These are phyloP conservation scores for Lachnellula cervina DNA, from an alignment of 2,329 filamentous ascomycete genomes.

Conservation along the genomic window DNA sequence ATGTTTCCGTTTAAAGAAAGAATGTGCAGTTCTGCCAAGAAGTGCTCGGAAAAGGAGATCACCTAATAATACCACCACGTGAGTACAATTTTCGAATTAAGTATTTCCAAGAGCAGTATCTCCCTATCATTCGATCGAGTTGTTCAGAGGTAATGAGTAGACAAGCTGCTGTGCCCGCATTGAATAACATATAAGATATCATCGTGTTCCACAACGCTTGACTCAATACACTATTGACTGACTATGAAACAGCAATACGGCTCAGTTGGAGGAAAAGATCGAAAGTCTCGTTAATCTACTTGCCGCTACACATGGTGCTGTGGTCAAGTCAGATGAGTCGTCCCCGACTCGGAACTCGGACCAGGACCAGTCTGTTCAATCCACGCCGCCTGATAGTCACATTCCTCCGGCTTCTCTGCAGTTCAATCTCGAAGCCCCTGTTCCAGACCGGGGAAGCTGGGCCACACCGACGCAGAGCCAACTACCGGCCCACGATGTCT, in stretches of 20 bases:
- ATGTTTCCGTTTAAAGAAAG: slow-evolving; percentile 20
- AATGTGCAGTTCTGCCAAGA: slow-evolving; percentile 15
- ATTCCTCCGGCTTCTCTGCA: background rate
- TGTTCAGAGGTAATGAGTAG: background rate
- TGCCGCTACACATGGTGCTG: slow-evolving; percentile 11
- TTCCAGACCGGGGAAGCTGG: background rate
- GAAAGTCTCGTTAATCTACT: slow-evolving; percentile 22
- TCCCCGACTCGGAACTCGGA: slow-evolving; percentile 4
- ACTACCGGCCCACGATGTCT: no score
- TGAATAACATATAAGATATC: background rate
- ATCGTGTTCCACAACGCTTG: no score
- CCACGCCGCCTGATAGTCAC: background rate
- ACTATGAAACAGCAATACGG: slow-evolving; percentile 10
- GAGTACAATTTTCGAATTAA: background rate
- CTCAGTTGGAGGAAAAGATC: slow-evolving; percentile 21
- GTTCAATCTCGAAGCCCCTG: background rate
- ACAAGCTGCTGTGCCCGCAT: background rate
- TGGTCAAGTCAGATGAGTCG: slow-evolving; percentile 1
- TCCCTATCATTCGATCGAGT: no score
- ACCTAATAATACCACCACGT: slow-evolving; percentile 17
- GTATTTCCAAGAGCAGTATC: background rate
- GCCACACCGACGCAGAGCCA: background rate
- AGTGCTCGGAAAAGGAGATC: slow-evolving; percentile 18
- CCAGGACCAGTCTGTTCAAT: background rate
- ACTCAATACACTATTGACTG: background rate